phyloP scores from a whole-genome alignment of 164 flowering plant genomes.

The Santalum album region DNA sequence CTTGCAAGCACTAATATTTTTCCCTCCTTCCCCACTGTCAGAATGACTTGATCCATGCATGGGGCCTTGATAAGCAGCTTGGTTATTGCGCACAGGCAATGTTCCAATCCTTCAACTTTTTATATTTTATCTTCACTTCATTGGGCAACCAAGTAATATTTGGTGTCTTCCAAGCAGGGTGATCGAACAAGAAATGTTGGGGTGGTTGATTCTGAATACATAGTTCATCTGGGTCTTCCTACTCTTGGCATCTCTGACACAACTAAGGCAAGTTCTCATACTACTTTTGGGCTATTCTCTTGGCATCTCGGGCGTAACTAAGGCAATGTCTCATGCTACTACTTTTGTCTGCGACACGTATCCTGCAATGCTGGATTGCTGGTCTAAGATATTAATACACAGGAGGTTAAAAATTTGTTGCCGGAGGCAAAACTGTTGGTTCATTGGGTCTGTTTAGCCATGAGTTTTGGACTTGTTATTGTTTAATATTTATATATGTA shows the following conservation, averaged over 20 bases:
- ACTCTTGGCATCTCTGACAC: conserved; percentile 54
- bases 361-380: no score
- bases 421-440: no score
- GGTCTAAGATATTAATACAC: no score
- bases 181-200: conserved; percentile 71
- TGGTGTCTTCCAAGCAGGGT: conserved; percentile 39
- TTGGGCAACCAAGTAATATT: neutral
- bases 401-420: no score
- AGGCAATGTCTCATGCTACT: no score
- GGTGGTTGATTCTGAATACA: conserved; percentile 78
- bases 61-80: conserved; percentile 86
- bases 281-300: no score
- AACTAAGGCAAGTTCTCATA: conserved; percentile 28
- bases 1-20: neutral
- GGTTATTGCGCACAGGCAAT: conserved; percentile 91
- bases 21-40: conserved; percentile 12
- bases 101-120: conserved; percentile 1
- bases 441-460: no score
- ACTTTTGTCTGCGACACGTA: no score
- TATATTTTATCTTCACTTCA: neutral
- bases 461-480: no score
- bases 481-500: no score
- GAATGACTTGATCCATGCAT: conserved; percentile 96
- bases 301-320: no score
- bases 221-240: conserved; percentile 67